Conservation (phyloP, 768 basidiomycete species). For the Pisolithus sp. region DNA sequence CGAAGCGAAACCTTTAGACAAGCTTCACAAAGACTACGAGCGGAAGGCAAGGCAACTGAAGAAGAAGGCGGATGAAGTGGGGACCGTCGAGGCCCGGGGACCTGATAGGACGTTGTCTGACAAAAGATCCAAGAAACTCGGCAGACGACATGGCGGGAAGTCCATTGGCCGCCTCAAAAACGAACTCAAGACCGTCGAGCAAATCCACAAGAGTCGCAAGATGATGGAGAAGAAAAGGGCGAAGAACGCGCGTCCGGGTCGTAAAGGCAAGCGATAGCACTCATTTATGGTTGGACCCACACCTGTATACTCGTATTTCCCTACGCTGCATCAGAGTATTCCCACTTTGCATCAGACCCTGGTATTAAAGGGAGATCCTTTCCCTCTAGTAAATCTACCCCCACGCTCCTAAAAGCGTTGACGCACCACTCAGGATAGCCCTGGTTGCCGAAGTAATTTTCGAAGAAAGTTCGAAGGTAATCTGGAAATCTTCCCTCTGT, state of each 20-base stretch:
- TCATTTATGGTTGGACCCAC: constrained; percentile 3
- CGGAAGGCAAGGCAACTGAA: constrained; percentile 58
- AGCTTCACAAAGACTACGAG: constrained; percentile 64
- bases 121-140: constrained; percentile 29
- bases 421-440: constrained; percentile 88
- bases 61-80: constrained; percentile 42
- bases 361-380: constrained; percentile 42
- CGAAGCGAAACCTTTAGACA: constrained; percentile 73
- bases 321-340: constrained; percentile 48
- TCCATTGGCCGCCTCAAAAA: constrained; percentile 59
- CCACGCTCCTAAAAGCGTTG: constrained; percentile 74
- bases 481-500: constrained; percentile 70
- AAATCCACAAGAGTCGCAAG: constrained; percentile 76
- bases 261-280: constrained; percentile 24
- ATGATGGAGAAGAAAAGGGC: constrained; percentile 56
- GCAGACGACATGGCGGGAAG: constrained; percentile 52
- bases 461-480: constrained; percentile 73
- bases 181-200: constrained; percentile 82
- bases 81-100: constrained; percentile 19
- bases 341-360: constrained; percentile 74
- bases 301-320: not conserved
- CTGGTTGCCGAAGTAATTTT: constrained; percentile 64
- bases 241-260: constrained; percentile 75
- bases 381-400: constrained; percentile 71
- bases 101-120: constrained; percentile 20